A percentile compares a stretch with the other conserved stretches of the same genome.
Conservation (phyloP, 257 asterid genomes). For the Orobanche coerulescens region DNA sequence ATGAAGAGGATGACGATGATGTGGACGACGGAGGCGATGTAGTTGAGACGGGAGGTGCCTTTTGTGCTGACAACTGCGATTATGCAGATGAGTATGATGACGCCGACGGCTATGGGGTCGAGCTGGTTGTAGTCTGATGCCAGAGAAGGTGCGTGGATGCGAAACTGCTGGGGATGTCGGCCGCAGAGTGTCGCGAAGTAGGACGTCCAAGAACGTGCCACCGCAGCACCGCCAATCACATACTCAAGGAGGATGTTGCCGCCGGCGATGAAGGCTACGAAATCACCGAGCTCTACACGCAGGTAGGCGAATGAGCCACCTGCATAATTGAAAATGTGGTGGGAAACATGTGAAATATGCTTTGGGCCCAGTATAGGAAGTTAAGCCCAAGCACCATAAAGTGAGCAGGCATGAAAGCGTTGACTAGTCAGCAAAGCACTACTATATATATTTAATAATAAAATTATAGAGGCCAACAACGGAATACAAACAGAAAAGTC, state of each 20-base stretch:
- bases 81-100: conserved; percentile 26
- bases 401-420: too few relatives aligned
- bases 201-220: conserved; percentile 57
- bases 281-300: conserved; percentile 55
- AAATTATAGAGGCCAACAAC: background rate
- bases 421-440: background rate
- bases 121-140: conserved; percentile 35
- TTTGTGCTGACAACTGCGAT: conserved; percentile 46
- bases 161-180: conserved; percentile 32
- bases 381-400: too few relatives aligned
- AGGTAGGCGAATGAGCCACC: conserved; percentile 57
- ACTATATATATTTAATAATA: too few relatives aligned
- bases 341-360: background rate
- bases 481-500: background rate
- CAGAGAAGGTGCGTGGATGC: conserved; percentile 28
- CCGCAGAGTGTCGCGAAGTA: conserved; percentile 46
- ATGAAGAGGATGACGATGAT: conserved; percentile 40
- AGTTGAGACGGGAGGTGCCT: conserved; percentile 53
- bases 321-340: background rate
- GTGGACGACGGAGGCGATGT: conserved; percentile 50
- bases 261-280: conserved; percentile 47
- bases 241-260: conserved; percentile 55
- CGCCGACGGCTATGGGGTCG: conserved; percentile 43
- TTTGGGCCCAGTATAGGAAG: too few relatives aligned
- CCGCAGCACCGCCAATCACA: conserved; percentile 46